Conservation (phyloP, 352 stramenopile species). For the Pythium chondricola region DNA sequence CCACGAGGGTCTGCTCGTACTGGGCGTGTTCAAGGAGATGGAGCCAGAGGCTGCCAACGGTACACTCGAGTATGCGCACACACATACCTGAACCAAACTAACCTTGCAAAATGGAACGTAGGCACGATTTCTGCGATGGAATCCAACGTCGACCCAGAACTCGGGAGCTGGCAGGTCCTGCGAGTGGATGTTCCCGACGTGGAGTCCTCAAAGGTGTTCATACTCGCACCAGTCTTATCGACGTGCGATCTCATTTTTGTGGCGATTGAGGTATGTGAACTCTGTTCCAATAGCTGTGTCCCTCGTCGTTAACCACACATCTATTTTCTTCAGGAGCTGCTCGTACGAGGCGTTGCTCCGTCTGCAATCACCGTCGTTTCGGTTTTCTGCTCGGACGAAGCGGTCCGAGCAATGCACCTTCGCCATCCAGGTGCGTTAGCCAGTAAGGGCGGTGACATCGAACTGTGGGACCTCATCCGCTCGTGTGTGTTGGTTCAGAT, state of each 20-base stretch:
- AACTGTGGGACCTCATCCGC: too few species aligned
- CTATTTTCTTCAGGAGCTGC: constrained; percentile 1
- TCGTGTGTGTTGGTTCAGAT: too few species aligned
- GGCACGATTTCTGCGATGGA: too few species aligned
- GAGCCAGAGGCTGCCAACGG: constrained; percentile 9
- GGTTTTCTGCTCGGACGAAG: constrained; percentile 8
- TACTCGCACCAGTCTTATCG: constrained; percentile 2
- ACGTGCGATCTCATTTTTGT: constrained; percentile 1
- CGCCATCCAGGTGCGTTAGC: constrained; percentile 8
- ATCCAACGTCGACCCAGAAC: background rate
- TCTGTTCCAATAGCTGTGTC: background rate
- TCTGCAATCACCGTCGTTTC: constrained; percentile 12
- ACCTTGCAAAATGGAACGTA: too few species aligned
- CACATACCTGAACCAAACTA: too few species aligned
- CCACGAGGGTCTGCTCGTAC: constrained; percentile 5
- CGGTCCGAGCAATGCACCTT: background rate
- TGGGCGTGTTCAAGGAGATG: constrained; percentile 14
- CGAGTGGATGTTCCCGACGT: constrained; percentile 10
- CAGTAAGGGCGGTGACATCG: too few species aligned
- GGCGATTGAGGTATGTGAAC: constrained; percentile 11
- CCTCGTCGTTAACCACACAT: background rate
- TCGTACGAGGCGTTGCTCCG: background rate
- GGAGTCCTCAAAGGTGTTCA: constrained; percentile 1
- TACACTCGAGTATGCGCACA: background rate
- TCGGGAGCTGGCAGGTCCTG: constrained; percentile 7